phyloP scores from a whole-genome alignment of 306 rosid genomes.

The Pyrus communis region DNA sequence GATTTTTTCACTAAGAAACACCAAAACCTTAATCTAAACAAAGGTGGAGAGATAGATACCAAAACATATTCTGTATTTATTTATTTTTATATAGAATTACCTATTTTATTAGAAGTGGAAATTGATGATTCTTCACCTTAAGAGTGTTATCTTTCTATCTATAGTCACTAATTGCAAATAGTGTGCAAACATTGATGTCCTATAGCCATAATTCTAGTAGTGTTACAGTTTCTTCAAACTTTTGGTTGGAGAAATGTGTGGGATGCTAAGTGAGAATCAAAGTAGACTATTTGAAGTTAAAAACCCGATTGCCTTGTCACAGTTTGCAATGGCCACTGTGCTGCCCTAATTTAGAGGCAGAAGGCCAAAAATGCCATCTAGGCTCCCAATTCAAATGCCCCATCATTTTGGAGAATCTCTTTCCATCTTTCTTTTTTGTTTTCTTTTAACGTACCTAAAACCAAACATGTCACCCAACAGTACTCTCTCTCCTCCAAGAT shows the following conservation, averaged over 20 bases:
- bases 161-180: no score
- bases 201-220: no score
- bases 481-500: conserved; percentile 12
- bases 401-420: conserved; percentile 28
- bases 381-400: background rate
- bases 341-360: background rate
- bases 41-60: no score
- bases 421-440: background rate
- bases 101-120: background rate
- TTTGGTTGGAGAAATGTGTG: conserved; percentile 4
- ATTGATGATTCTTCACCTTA: background rate
- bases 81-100: background rate
- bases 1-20: no score
- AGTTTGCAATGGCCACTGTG: conserved; percentile 3
- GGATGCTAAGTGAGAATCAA: conserved; percentile 17
- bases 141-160: no score
- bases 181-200: no score
- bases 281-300: conserved; percentile 8
- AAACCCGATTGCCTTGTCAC: conserved; percentile 14
- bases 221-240: background rate
- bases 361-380: conserved; percentile 8
- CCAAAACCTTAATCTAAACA: no score
- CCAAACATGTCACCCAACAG: conserved; percentile 6
- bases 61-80: no score
- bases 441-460: conserved; percentile 2